Evolutionary conservation across 192 early-diverging fungal species (phyloP), one percentile per base, ranked within the genome.

Genomic region (Coemansia sp.): DNA sequence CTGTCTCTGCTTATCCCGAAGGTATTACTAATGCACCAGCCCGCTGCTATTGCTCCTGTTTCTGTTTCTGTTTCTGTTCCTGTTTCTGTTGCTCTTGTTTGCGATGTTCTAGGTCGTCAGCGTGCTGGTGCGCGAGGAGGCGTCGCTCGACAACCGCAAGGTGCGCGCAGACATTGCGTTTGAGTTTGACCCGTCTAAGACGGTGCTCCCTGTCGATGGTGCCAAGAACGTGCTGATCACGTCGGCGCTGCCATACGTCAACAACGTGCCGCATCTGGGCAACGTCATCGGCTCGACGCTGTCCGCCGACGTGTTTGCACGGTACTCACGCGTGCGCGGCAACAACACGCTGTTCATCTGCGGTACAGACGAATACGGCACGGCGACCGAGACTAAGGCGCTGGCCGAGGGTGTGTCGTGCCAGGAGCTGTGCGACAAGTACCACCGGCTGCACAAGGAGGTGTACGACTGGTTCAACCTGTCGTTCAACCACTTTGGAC

Each of bases 361-460:
- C 77, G 97, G 97, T 54, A 97, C 97, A 2, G 97, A 99, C 74
- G 97, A 99, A 77, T 98, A 98, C 71, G 97, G 97, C 27, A 99
- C 97, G 14, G 91, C 97, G 3, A 99, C 97, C 9, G 97, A 99
- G 78, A 98, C 94, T 8, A 97, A 97, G 71, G 97, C 97, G 3
- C 61, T 98, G 10, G 85, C 93, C 42, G 97, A 99, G 58, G 87
- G 87, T 3, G 72, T 93, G 10, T 77, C 89, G 11, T 95, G 91
- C 75, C 86, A 90, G 64, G 88, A 84, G 46, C 84, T 99, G 22
- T 97, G 97, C 73, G 94, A 96, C 80, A 99, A 99, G 78, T 99
- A 97, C 77, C 64, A 90, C 63, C 80, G 79, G 13, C 60, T 93
- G 38, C 95, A 98, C 78, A 79, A 77, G 47, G 70, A 87, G 27